Evolutionary conservation across 257 asterid species (phyloP).

Genomic region (Oldenlandia corymbosa): DNA sequence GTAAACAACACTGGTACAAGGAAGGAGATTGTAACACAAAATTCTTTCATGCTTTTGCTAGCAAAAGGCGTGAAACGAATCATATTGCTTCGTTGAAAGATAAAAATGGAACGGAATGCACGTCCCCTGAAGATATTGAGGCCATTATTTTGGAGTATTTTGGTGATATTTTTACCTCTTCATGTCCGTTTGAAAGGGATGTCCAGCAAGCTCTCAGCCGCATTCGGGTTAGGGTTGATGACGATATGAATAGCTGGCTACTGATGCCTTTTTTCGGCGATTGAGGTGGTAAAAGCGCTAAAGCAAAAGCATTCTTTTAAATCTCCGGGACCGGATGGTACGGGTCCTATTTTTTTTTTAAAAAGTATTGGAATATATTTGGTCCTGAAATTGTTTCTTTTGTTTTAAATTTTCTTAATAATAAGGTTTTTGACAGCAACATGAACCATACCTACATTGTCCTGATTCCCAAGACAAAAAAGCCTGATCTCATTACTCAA

Average conservation of each 20-base stretch:
- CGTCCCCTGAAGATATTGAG: too few species aligned
- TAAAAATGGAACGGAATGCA: too few species aligned
- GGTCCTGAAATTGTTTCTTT: neutral
- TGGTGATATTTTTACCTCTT: too few species aligned
- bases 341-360: neutral
- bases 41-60: too few species aligned
- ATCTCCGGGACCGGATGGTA: neutral
- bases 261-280: neutral
- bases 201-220: neutral
- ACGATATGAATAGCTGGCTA: neutral
- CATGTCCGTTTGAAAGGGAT: too few species aligned
- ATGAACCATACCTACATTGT: neutral
- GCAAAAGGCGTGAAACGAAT: too few species aligned
- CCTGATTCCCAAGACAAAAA: neutral
- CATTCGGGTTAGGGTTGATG: neutral
- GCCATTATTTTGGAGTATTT: too few species aligned
- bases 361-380: neutral
- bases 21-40: too few species aligned
- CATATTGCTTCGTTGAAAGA: too few species aligned
- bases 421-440: neutral
- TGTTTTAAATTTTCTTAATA: neutral
- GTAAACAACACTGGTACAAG: too few species aligned
- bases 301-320: neutral
- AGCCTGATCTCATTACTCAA: neutral
- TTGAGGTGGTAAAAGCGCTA: neutral